Evolutionary conservation across 768 basidiomycete genomes (phyloP).

Genomic region (Candolleomyces eurysporus): DNA sequence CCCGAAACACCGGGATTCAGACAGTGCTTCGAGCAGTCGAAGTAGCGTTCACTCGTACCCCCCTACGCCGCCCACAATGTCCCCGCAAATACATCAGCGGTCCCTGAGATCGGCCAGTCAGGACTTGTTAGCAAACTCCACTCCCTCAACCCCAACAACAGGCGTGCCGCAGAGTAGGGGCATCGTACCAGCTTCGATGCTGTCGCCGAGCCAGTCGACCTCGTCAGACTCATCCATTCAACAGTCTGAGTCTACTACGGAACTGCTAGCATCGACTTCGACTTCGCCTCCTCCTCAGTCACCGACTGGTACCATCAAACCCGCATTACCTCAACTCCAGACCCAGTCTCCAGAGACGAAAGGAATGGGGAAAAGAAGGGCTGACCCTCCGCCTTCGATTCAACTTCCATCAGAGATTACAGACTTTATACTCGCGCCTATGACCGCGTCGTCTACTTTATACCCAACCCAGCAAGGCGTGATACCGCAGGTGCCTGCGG

Average conservation of each 20-base stretch:
- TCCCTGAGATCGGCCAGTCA: not conserved
- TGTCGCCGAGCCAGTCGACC: not conserved
- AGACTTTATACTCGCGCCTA: slow-evolving; percentile 52
- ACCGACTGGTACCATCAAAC: not conserved
- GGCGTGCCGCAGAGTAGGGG: not conserved
- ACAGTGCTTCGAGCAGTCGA: slow-evolving; percentile 28
- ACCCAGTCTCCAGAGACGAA: not conserved
- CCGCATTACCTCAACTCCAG: not conserved
- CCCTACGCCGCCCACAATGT: slow-evolving; percentile 45
- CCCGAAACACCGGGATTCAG: not conserved
- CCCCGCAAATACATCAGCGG: slow-evolving; percentile 7
- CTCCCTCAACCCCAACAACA: not conserved
- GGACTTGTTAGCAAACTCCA: not conserved
- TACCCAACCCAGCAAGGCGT: slow-evolving; percentile 46
- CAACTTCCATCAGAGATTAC: slow-evolving; percentile 38
- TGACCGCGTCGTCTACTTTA: slow-evolving; percentile 33
- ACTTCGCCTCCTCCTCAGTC: not conserved
- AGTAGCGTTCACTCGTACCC: slow-evolving; percentile 56
- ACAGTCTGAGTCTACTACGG: not conserved
- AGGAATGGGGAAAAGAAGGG: slow-evolving; percentile 26
- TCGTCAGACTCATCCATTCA: not conserved
- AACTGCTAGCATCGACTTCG: slow-evolving; percentile 3
- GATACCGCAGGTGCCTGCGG: slow-evolving; percentile 35
- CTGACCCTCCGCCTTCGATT: slow-evolving; percentile 7
- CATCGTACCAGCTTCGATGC: not conserved